Evolutionary conservation across 805 yeast species (phyloP), one percentile per base, ranked within the genome.

Genomic region (Saturnispora saitoi): DNA sequence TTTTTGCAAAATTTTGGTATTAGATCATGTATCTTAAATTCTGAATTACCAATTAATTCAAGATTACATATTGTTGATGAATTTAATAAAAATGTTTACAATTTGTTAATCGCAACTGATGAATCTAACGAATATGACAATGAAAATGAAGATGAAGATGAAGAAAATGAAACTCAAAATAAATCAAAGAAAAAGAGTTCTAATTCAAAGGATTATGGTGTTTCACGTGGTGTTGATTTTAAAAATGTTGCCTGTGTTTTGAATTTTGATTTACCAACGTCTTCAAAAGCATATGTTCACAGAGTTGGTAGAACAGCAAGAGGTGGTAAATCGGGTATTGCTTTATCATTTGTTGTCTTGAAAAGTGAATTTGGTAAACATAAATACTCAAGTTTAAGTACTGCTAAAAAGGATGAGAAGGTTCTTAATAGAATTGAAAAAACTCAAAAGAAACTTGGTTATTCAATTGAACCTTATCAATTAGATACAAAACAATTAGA

Each of bases 261-360:
- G 55, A 93, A 93, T 67, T 93, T 93, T 64, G 99, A 93, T 63
- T 71, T 93, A 57, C 99, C 99, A 37, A 77, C 86, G 3, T 81
- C 95, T 9, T 82, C 97, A 4, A 85, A 83, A 62, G 79, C 95
- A 3, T 93, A 93, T 62, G 82, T 88, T 29, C 99, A 93, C 66
- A 78, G 99, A 63, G 78, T 93, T 32, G 99, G 99, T 45, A 81
- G 99, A 71, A 93, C 99, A 4, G 99, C 99, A 4, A 81, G 99
- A 68, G 98, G 96, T 7, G 96, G 96, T 47, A 89, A 87, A 62
- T 75, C 93, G 1, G 99, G 99, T 50, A 90, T 88, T 78, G 86
- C 98, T 0, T 73, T 93, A 48, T 89, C 97, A 15, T 93, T 91
- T 69, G 93, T 90, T 17, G 88, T 91, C 24, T 86, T 93, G 26